These are phyloP conservation scores for Chlamydomonas sphaeroides DNA, from an alignment of 139 green algal genomes.

Conservation along the genomic window DNA sequence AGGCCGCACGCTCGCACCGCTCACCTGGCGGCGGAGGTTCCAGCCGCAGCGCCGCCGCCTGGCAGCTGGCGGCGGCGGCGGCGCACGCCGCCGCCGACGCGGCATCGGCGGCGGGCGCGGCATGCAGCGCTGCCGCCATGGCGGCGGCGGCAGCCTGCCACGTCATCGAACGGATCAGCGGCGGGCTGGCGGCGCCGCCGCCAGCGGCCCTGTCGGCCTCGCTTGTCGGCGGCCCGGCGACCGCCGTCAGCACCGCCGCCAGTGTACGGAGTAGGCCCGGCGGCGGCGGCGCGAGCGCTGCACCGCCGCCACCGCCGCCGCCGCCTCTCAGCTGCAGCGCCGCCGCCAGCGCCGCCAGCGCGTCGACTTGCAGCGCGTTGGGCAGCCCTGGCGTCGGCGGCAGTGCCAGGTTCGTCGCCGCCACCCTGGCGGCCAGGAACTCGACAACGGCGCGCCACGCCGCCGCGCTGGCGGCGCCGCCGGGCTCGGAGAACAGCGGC, in stretches of 20 bases:
- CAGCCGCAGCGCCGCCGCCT: background rate
- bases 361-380: constrained; percentile 9
- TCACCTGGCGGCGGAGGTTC: background rate
- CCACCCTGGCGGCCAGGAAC: background rate
- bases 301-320: background rate
- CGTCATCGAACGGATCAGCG: background rate
- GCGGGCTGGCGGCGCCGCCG: too few species aligned
- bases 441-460: background rate
- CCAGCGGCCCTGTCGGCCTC: background rate
- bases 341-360: constrained; percentile 21
- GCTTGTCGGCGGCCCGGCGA: background rate
- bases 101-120: too few species aligned
- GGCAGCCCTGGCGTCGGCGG: constrained; percentile 7
- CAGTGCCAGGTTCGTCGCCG: background rate
- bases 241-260: constrained; percentile 1
- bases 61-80: background rate
- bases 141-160: constrained; percentile 10
- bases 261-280: constrained; percentile 3
- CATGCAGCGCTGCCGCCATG: background rate
- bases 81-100: too few species aligned
- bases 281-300: background rate
- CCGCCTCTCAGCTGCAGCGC: background rate
- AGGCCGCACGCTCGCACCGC: too few species aligned
- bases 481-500: background rate
- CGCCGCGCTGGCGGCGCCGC: background rate